These are phyloP conservation scores for Boletus sp. DNA, from an alignment of 1,284 basidiomycete species.

Conservation along the genomic window DNA sequence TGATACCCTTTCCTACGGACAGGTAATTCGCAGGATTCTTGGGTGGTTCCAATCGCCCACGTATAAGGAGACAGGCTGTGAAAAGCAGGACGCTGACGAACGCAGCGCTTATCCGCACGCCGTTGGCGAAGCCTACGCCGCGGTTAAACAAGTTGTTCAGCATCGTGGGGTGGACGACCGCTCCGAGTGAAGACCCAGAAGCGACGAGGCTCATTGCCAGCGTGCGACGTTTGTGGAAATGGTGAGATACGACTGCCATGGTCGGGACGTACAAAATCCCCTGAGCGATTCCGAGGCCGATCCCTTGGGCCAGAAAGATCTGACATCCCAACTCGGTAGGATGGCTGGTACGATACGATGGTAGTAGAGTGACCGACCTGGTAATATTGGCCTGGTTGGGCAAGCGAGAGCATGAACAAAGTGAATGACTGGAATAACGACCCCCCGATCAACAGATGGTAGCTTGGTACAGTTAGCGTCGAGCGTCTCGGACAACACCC, in stretches of 20 bases:
- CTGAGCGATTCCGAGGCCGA: constrained; percentile 31
- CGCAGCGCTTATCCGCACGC: constrained; percentile 32
- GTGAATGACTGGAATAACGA: constrained; percentile 25
- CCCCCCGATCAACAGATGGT: constrained; percentile 29
- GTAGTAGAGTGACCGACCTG: constrained; percentile 15
- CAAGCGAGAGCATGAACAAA: constrained; percentile 32
- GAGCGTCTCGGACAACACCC: neutral
- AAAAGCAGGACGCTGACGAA: constrained; percentile 28
- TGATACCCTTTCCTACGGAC: constrained; percentile 15
- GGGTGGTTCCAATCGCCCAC: constrained; percentile 29
- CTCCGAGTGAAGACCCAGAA: constrained; percentile 34
- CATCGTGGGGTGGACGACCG: constrained; percentile 37
- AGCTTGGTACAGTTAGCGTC: constrained; percentile 19
- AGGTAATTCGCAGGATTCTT: constrained; percentile 19
- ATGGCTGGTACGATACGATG: neutral
- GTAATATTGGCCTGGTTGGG: constrained; percentile 25
- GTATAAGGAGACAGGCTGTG: constrained; percentile 27
- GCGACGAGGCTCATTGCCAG: constrained; percentile 35
- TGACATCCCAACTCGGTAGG: constrained; percentile 8
- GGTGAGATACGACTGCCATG: constrained; percentile 33
- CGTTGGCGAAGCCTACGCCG: constrained; percentile 27
- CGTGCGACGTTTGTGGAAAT: constrained; percentile 32
- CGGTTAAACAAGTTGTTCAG: constrained; percentile 37
- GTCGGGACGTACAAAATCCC: constrained; percentile 32
- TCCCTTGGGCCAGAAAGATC: constrained; percentile 36